These are phyloP conservation scores for Magnaporthales sp. DNA, from an alignment of 2,329 filamentous ascomycete species.

Conservation along the genomic window DNA sequence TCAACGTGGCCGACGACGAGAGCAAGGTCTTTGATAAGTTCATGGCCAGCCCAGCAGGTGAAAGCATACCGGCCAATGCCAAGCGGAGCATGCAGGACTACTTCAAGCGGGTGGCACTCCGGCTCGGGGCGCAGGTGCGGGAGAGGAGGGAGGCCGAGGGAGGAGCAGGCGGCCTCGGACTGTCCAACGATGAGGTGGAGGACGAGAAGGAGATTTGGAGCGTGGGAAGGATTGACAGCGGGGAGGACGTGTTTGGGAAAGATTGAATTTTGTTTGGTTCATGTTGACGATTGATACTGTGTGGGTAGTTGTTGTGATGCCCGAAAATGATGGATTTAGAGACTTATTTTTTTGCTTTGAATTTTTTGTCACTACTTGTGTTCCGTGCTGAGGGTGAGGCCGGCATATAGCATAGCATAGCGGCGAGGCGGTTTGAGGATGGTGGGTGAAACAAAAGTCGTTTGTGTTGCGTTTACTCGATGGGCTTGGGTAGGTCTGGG, in stretches of 20 bases:
- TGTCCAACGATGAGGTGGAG: slow-evolving; percentile 86
- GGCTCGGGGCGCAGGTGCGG: slow-evolving; percentile 76
- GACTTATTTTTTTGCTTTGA: neutral
- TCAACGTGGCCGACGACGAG: slow-evolving; percentile 84
- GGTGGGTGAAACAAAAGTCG: neutral
- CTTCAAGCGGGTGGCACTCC: slow-evolving; percentile 84
- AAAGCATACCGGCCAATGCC: slow-evolving; percentile 57
- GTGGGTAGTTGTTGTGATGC: neutral
- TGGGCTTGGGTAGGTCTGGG: neutral
- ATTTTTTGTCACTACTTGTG: neutral
- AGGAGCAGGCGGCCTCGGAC: slow-evolving; percentile 72
- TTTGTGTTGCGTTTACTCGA: neutral
- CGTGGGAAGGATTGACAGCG: slow-evolving; percentile 79
- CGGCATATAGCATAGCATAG: slow-evolving; percentile 1
- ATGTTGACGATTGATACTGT: neutral
- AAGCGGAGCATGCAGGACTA: slow-evolving; percentile 95
- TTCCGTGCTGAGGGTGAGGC: neutral
- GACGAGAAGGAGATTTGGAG: slow-evolving; percentile 96
- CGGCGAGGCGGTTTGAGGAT: neutral
- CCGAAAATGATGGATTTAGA: neutral
- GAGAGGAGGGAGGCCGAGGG: slow-evolving; percentile 90
- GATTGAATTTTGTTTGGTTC: slow-evolving; percentile 15
- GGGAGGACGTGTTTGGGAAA: slow-evolving; percentile 48
- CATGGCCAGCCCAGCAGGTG: slow-evolving; percentile 57
- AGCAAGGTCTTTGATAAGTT: slow-evolving; percentile 84